Base-by-base conservation (phyloP, 352 stramenopile genomes). In the Globisporangium spinosum region DNA sequence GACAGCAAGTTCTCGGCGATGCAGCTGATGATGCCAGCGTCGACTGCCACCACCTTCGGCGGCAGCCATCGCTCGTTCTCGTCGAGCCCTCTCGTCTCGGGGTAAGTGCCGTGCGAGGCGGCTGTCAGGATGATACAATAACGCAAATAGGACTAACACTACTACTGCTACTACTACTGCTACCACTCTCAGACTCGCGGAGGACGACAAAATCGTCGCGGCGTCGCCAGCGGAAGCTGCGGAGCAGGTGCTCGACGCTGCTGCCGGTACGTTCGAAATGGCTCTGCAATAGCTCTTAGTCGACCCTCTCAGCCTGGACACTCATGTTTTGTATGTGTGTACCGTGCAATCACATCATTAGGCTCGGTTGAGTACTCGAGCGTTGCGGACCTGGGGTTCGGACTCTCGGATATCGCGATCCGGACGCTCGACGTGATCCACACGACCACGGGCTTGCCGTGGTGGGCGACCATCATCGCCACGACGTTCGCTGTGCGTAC, bases 391-490 rank as follows among this genome's bases (percentile, higher is more conserved):
- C 73, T 93, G 49, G 83, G 83, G 56, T 94, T 87, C 65, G 77
- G 74, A 12, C 68, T 95, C 13, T 87, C 86, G 60, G 86, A 93
- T 65, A 66, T 94, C 2, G 86, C 88, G 12, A 89, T 95, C 56
- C 85, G 77, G 27, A 76, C 83, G 38, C 76, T 97, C 32, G 85
- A 94, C 64, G 45, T 83, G 22, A 81, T 95, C 58, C 90, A 97
- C 67, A 60, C 74, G 27, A 92, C 85, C 17, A 93, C 89, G 22
- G 87, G 85, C n/a, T 67, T 96, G 47, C 87, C 87, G 25, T 96
- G 89, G 90, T 96, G 89, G 90, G 85, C 82, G 20, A 96, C 90
- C 2, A 90, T 97, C 67, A 79, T 94, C 17, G 85, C 79, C 15
- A 91, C 86, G 47, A 96, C 88, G n/a, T 70, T 96, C 67, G 74